phyloP scores from a whole-genome alignment of 768 basidiomycete species.

The Termitomyces sp. region DNA sequence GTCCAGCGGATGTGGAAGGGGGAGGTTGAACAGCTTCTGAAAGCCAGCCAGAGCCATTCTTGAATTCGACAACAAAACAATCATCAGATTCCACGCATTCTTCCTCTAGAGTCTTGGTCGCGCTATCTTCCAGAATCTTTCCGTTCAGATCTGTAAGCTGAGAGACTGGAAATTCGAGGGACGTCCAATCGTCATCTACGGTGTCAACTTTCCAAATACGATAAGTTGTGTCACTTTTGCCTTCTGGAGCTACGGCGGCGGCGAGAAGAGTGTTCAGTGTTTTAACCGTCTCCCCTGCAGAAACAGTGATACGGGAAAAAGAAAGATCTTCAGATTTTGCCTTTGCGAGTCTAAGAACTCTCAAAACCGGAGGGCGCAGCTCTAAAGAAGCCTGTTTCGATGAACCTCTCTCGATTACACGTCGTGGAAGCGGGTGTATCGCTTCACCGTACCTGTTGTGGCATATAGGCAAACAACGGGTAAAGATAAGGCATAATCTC shows the following conservation, averaged over 20 bases:
- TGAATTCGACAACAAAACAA: slow-evolving; percentile 76
- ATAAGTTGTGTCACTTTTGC: slow-evolving; percentile 35
- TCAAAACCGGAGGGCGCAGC: slow-evolving; percentile 66
- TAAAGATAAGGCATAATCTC: slow-evolving; percentile 7
- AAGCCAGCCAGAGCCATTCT: slow-evolving; percentile 57
- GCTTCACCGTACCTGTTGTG: slow-evolving; percentile 68
- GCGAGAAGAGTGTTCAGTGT: slow-evolving; percentile 42
- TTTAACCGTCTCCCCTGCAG: slow-evolving; percentile 49
- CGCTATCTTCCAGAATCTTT: slow-evolving; percentile 43
- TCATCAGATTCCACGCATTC: slow-evolving; percentile 60
- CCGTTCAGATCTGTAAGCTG: slow-evolving; percentile 30
- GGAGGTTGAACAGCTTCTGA: slow-evolving; percentile 32
- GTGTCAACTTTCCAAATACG: slow-evolving; percentile 66
- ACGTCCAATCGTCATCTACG: slow-evolving; percentile 34
- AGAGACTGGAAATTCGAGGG: slow-evolving; percentile 31
- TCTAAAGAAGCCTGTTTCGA: slow-evolving; percentile 58
- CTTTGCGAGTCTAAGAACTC: slow-evolving; percentile 48
- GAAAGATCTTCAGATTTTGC: slow-evolving; percentile 24
- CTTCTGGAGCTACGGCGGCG: slow-evolving; percentile 29
- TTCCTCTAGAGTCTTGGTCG: slow-evolving; percentile 54
- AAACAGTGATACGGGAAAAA: slow-evolving; percentile 43
- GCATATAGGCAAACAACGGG: background rate
- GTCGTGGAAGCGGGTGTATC: slow-evolving; percentile 56
- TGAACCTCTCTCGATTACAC: slow-evolving; percentile 61
- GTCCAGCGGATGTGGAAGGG: slow-evolving; percentile 19